Evolutionary conservation across 805 yeast genomes (phyloP).

Genomic region (Starmerella floris): DNA sequence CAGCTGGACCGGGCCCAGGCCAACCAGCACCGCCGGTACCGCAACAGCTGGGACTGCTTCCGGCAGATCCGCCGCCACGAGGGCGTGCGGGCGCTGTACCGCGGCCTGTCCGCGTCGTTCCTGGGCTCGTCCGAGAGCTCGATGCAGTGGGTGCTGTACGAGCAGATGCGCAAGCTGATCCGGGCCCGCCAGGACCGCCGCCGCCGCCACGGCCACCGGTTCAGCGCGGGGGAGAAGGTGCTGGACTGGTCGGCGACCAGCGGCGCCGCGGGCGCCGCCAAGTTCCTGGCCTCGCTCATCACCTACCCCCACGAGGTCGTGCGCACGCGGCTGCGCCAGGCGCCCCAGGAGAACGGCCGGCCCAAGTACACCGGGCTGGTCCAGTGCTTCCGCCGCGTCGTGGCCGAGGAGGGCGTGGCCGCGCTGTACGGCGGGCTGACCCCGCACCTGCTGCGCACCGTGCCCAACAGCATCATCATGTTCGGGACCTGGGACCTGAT

Average conservation of each 20-base stretch:
- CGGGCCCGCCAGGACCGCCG: constrained; percentile 25
- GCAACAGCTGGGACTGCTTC: constrained; percentile 75
- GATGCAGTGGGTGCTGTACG: constrained; percentile 91
- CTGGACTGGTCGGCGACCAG: constrained; percentile 91
- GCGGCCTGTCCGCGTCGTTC: constrained; percentile 89
- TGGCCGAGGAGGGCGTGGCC: constrained; percentile 81
- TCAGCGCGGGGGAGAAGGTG: constrained; percentile 44
- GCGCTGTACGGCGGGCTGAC: constrained; percentile 97
- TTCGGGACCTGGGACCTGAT: constrained; percentile 97
- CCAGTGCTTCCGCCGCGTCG: constrained; percentile 73
- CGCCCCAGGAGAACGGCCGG: constrained; percentile 66
- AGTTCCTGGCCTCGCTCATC: constrained; percentile 77
- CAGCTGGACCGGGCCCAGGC: constrained; percentile 62
- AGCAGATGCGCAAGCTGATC: constrained; percentile 74
- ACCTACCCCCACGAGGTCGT: constrained; percentile 98
- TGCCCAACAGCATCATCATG: constrained; percentile 96
- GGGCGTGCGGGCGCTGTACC: constrained; percentile 68
- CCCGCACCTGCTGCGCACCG: constrained; percentile 91
- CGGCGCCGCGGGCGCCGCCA: constrained; percentile 95
- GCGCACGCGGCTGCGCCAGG: constrained; percentile 88
- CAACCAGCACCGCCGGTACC: constrained; percentile 41
- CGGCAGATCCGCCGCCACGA: constrained; percentile 55
- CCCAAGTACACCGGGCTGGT: constrained; percentile 81
- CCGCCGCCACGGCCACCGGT: constrained; percentile 26
- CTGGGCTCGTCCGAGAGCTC: constrained; percentile 88